These are phyloP conservation scores for Mallotus repandus DNA, from an alignment of 441 rosid species.

Conservation along the genomic window DNA sequence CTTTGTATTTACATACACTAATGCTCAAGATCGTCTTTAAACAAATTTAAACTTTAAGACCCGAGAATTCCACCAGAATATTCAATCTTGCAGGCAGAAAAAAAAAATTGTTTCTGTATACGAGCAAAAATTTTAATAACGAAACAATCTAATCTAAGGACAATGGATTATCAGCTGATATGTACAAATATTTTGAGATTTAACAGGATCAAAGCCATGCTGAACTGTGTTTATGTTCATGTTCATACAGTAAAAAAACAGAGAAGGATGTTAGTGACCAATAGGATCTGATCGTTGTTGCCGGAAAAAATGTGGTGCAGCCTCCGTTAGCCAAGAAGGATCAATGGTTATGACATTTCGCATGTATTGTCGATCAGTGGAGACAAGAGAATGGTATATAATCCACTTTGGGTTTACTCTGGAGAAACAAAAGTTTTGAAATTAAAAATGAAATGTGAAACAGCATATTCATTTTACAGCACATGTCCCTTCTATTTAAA, in stretches of 20 bases:
- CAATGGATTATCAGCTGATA: neutral
- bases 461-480: too few species aligned
- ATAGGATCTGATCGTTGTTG: conserved; percentile 40
- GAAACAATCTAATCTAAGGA: neutral
- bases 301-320: conserved; percentile 81
- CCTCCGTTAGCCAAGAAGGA: conserved; percentile 80
- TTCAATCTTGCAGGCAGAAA: neutral
- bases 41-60: neutral
- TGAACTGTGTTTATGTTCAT: neutral
- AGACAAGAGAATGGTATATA: conserved; percentile 73
- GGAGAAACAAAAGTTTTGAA: conserved; percentile 20
- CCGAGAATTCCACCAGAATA: neutral
- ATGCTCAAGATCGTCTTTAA: too few species aligned
- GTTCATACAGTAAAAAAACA: neutral
- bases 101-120: neutral
- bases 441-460: neutral
- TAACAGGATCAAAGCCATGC: neutral
- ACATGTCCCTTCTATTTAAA: neutral
- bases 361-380: conserved; percentile 87
- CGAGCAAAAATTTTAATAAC: neutral
- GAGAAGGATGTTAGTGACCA: conserved; percentile 23
- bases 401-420: conserved; percentile 99
- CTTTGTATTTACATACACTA: too few species aligned
- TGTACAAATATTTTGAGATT: neutral
- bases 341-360: conserved; percentile 75